phyloP scores from a whole-genome alignment of 768 basidiomycete genomes.

The Trametes meyenii region DNA sequence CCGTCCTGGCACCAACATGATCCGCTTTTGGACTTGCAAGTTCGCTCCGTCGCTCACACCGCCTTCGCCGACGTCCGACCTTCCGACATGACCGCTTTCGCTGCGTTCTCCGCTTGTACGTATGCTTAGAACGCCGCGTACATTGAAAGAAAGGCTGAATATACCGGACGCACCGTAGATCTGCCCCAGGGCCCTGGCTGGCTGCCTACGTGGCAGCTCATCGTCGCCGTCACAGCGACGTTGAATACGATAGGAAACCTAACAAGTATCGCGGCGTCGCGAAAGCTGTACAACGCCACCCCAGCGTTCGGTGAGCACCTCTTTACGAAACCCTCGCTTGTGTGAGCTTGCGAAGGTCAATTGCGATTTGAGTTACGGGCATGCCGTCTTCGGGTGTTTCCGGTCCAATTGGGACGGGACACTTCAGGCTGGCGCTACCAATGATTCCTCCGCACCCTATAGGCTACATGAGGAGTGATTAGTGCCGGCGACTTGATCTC shows the following conservation, averaged over 20 bases:
- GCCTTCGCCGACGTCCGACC: neutral
- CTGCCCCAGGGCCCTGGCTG: slow-evolving; percentile 69
- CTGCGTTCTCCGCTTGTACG: slow-evolving; percentile 22
- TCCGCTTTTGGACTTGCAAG: slow-evolving; percentile 20
- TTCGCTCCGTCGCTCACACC: slow-evolving; percentile 2
- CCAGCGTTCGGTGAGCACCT: slow-evolving; percentile 34
- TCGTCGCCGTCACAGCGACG: slow-evolving; percentile 74
- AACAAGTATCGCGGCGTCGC: slow-evolving; percentile 73
- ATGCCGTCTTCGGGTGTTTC: too few relatives aligned
- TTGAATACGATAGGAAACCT: slow-evolving; percentile 91
- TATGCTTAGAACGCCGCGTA: slow-evolving; percentile 7
- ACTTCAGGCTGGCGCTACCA: too few relatives aligned
- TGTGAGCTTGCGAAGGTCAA: neutral
- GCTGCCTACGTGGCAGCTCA: slow-evolving; percentile 87
- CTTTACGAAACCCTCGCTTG: neutral
- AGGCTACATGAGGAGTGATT: too few relatives aligned
- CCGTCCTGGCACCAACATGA: neutral
- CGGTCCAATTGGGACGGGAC: too few relatives aligned
- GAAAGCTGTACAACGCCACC: slow-evolving; percentile 66
- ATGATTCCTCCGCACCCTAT: too few relatives aligned
- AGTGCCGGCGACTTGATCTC: too few relatives aligned
- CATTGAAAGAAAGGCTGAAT: neutral
- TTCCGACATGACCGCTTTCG: slow-evolving; percentile 11
- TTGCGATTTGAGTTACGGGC: neutral
- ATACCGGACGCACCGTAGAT: slow-evolving; percentile 25